phyloP scores from a whole-genome alignment of 805 yeast species.

The Nematodospora valgi region DNA sequence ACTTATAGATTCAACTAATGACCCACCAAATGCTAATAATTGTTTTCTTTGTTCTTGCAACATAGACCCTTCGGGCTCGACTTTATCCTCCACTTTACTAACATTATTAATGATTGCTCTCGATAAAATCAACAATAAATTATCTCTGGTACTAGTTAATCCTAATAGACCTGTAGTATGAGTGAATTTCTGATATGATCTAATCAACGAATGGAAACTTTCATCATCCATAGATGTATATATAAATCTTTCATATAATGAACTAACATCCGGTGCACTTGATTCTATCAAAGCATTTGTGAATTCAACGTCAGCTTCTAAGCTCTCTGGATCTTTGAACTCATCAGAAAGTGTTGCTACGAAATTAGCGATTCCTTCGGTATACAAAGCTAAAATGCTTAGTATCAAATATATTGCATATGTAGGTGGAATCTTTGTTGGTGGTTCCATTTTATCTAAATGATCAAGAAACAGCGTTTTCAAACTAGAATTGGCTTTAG shows the following conservation, averaged over 20 bases:
- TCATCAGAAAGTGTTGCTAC: constrained; percentile 41
- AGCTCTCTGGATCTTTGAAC: constrained; percentile 13
- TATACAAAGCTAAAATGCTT: constrained; percentile 47
- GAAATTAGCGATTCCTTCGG: constrained; percentile 66
- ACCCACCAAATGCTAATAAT: constrained; percentile 45
- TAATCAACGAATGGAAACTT: constrained; percentile 59
- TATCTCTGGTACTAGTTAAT: constrained; percentile 53
- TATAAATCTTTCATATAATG: constrained; percentile 41
- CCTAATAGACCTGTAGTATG: constrained; percentile 81
- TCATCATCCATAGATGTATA: constrained; percentile 70
- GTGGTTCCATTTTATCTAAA: constrained; percentile 79
- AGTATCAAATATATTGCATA: constrained; percentile 59
- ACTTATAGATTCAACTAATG: constrained; percentile 50
- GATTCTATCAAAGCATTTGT: constrained; percentile 29
- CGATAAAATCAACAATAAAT: constrained; percentile 29
- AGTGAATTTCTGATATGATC: constrained; percentile 76
- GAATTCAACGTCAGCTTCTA: constrained; percentile 35
- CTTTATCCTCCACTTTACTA: background rate
- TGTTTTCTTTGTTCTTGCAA: constrained; percentile 28
- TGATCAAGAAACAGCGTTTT: constrained; percentile 65
- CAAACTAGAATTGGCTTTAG: constrained; percentile 41
- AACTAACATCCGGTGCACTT: constrained; percentile 22
- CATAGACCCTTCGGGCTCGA: constrained; percentile 1
- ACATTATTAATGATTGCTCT: constrained; percentile 17
- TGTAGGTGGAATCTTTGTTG: constrained; percentile 53